Evolutionary conservation across 331 rosid species (phyloP).

Genomic region (Malus hybrid): DNA sequence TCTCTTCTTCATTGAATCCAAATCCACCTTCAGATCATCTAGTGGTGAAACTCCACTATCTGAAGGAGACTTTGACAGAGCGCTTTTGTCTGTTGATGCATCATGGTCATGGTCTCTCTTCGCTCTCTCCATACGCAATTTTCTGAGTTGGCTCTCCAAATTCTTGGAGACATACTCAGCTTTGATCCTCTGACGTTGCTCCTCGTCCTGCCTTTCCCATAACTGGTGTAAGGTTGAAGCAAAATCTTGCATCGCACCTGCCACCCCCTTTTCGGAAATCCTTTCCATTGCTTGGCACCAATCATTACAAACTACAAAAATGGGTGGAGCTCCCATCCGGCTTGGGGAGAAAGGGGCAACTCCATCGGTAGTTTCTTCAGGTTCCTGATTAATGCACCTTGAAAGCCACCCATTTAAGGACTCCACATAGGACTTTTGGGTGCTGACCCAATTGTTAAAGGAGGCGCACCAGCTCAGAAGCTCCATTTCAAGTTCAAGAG

Average conservation of each 20-base stretch:
- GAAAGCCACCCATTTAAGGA: conserved; percentile 85
- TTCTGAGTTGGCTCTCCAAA: conserved; percentile 64
- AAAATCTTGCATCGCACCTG: conserved; percentile 65
- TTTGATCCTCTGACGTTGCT: conserved; percentile 67
- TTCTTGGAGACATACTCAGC: conserved; percentile 72
- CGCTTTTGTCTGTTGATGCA: conserved; percentile 31
- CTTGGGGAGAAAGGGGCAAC: conserved; percentile 93
- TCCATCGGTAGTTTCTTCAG: conserved; percentile 88
- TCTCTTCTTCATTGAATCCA: conserved; percentile 71
- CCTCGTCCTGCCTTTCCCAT: conserved; percentile 91
- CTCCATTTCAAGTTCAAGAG: conserved; percentile 90
- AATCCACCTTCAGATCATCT: conserved; percentile 85
- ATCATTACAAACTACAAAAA: conserved; percentile 79
- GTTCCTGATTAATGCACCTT: conserved; percentile 63
- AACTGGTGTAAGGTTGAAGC: conserved; percentile 68
- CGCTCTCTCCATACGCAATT: conserved; percentile 50
- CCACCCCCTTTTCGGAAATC: conserved; percentile 69
- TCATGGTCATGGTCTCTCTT: conserved; percentile 40
- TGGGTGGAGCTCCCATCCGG: conserved; percentile 80
- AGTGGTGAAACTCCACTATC: conserved; percentile 71
- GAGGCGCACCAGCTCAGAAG: conserved; percentile 82
- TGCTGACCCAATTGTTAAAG: conserved; percentile 84
- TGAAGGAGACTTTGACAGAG: conserved; percentile 41
- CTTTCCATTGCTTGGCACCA: conserved; percentile 91
- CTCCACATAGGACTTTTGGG: conserved; percentile 77